Base-by-base conservation (phyloP, 2,329 filamentous ascomycete species). In the Fusarium vanettenii region DNA sequence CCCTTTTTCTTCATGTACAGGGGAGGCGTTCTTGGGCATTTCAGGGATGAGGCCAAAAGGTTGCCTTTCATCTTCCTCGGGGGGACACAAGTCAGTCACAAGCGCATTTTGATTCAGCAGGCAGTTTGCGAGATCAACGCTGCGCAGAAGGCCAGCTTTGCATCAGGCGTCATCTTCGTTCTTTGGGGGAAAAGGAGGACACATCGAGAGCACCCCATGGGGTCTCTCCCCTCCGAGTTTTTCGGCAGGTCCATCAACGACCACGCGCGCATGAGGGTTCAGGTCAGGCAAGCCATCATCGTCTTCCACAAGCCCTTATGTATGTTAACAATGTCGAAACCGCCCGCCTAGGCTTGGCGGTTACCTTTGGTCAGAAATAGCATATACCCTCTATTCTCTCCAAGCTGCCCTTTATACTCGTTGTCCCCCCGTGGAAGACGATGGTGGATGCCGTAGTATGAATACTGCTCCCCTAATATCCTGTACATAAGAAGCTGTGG, bases 271-370 rank as follows among this genome's bases (percentile, higher is more conserved):
- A 74, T 66, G 66, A 70, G 78, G 78, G 76, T 75, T 77, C 78
- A 78, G 69, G 85, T 86, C 87, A 90, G 89, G 89, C 89, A 90
- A 89, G 89, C 89, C 88, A 91, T 91, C 90, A 90, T 92, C 90
- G 89, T 92, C 90, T 91, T 92, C 89, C 87, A 88, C 86, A 84
- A 85, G 82, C 79, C 80, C 84, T 85, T 83, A 90, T 92, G 91
- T 92, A 92, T 87, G 90, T 92, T 92, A 92, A 91, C 84, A 82
- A 76, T 78, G 69, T 81, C 80, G 75, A 80, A 77, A 76, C 72
- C 76, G 78, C 76, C 74, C 81, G 77, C 79, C 73, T 73, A 78
- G 72, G 78, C 68, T 73, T 76, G 77, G 79, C 78, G 79, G 80
- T 79, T 78, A 79, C 76, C 77, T 80, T 52, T 82, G 82, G 82